Base-by-base conservation (phyloP, 1,139 yeast species). In the Yamadazyma mexicana region DNA sequence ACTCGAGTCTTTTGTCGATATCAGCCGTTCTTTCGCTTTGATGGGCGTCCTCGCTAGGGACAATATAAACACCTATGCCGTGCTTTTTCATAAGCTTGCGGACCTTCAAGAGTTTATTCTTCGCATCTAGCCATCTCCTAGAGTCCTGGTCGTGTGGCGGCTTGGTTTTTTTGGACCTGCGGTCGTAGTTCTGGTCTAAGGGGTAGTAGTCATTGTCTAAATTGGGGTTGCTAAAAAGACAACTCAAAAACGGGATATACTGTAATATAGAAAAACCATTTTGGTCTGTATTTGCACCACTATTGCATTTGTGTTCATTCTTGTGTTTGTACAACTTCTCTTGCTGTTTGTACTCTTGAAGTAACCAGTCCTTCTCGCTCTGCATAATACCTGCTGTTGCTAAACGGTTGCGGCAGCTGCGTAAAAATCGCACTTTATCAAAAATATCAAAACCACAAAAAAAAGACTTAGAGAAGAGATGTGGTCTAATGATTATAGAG, bases 11-110 rank as follows among this genome's bases (percentile, higher is more conserved):
- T 63, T 87, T 91, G 61, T 92, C 98, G 27, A 77, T 74, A 2
- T 75, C 64, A 0, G 92, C 75, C 15, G 89, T 92, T 54, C 91
- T 91, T 63, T 92, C 98, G 17, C 89, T 81, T 65, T 87, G 95
- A 62, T 92, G 98, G 49, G 86, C 94, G 61, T 92, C 98, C 61
- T 88, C 96, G 31, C 94, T 82, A n/a, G 96, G 95, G 9, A 91
- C 78, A 38, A 92, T 72, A 59, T 92, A 92, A 40, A 87, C 81
- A 11, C 85, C 92, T 38, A 92, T 58, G 46, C 79, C 79, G 49
- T 78, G 62, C 37, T 72, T 69, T 34, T 73, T 74, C 91, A 92
- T 87, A 46, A 75, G 66, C 29, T 61, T 56, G 55, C 98, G 5
- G 17, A 27, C 30, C 5, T 15, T n/a, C n/a, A 14, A 8, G 17